Evolutionary conservation across 495 filamentous ascomycete genomes (phyloP).

Genomic region (Barbatosphaeria neglecta): DNA sequence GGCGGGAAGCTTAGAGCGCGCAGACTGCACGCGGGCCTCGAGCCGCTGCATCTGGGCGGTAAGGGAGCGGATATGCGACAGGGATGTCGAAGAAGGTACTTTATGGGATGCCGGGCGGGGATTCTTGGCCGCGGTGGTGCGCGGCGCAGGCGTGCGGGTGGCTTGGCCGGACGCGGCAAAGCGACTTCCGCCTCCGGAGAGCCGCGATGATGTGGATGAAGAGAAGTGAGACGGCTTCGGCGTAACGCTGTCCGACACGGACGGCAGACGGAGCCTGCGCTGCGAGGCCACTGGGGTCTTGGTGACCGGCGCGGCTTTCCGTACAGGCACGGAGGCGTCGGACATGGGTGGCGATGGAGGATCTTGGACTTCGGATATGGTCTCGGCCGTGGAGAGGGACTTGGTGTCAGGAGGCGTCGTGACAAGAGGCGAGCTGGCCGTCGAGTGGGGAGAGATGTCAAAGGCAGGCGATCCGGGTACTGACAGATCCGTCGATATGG

Average conservation of each 20-base stretch:
- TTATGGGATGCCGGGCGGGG: conserved; percentile 26
- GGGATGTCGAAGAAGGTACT: conserved; percentile 69
- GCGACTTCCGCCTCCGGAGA: conserved; percentile 20
- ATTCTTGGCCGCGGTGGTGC: conserved; percentile 19
- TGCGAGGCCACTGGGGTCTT: conserved; percentile 17
- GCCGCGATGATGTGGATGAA: conserved; percentile 16
- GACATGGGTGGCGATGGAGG: conserved; percentile 60
- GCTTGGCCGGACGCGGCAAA: conserved; percentile 13
- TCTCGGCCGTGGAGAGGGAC: conserved; percentile 33
- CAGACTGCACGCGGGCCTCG: conserved; percentile 87
- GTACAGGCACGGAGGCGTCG: conserved; percentile 59
- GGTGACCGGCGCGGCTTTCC: conserved; percentile 17
- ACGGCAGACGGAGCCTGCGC: conserved; percentile 34
- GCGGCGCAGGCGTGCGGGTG: conserved; percentile 19
- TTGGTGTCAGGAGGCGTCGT: conserved; percentile 59
- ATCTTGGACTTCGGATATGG: conserved; percentile 31
- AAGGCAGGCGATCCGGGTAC: conserved; percentile 43
- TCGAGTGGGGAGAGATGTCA: conserved; percentile 45
- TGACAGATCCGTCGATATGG: conserved; percentile 39
- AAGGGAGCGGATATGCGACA: conserved; percentile 83
- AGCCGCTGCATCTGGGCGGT: conserved; percentile 95
- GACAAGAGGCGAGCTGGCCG: conserved; percentile 61
- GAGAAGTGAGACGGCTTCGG: conserved; percentile 32
- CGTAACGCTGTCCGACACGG: conserved; percentile 36
- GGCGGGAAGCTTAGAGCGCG: conserved; percentile 78